Base-by-base conservation (phyloP, 768 basidiomycete genomes). In the Suillus paluster region DNA sequence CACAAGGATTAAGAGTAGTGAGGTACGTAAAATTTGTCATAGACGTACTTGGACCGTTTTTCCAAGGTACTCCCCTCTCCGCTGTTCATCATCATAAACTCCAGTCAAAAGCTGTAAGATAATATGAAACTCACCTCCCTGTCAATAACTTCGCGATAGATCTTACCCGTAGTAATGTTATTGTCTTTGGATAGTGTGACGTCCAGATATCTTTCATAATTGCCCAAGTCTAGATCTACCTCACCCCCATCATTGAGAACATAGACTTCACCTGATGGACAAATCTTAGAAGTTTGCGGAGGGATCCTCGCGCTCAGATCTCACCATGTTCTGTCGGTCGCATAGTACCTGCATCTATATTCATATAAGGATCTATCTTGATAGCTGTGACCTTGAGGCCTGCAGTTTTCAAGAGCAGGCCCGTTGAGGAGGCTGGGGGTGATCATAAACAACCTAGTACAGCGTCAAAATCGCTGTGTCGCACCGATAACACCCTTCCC, bases 361-460 rank as follows among this genome's bases (percentile, higher is more conserved):
- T 99, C 97, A 99, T 99, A 70, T 99, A 99, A 15, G 97, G 97
- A 75, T 99, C 97, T 70, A 99, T 99, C 80, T 99, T 99, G 83
- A 99, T 98, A 12, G 97, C 93, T 9, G 97, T 99, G 68, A 98
- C 97, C 80, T 95, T 97, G 63, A 97, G 83, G 52, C 97, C 97
- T 41, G 90, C 88, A 48, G 94, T 98, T 79, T 98, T 98, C 73
- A 99, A 83, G 57, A 99, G 84, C 57, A 99, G 81, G 62, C 97
- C 97, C 6, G 97, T 98, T 55, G 96, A 98, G 30, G 97, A 99
- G 66, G 97, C 97, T 98, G 73, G 44, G 64, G 61, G 68, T 58
- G 63, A 34, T 66, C n/a, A 71, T 66, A 70, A 70, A 70, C 70
- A 65, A 34, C 54, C 14, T 45, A 49, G 50, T 44, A 54, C 58